Base-by-base conservation (phyloP, 2,329 filamentous ascomycete species). In the Arthrobotrys megalospora region DNA sequence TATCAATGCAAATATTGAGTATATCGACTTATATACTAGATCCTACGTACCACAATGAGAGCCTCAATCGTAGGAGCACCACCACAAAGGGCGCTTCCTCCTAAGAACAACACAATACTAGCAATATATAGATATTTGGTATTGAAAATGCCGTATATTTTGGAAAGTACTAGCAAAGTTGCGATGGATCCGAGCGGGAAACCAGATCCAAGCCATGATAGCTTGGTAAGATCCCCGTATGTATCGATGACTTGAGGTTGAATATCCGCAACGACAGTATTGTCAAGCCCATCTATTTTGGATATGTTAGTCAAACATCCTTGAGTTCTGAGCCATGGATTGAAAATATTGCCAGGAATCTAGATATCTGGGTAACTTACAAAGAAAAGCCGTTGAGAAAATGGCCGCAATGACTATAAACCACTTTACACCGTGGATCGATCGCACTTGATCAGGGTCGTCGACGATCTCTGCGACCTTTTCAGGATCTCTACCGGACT, bases 231-330 rank as follows among this genome's bases (percentile, higher is more conserved):
- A 6, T 84, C 80, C 11, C 82, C 82, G 41, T 86, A 85, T 0
- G 80, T 80, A 19, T 83, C 82, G 32, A 85, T 80, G 12, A 87
- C 84, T 6, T 83, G 81, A 0, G 84, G 85, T 68, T 88, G 86
- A 7, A 88, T 83, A 80, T 87, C 85, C 28, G 87, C 87, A 8
- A 79, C 76, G 55, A 89, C 86, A 2, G 87, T 89, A 47, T 85
- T 87, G 82, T 87, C 85, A 32, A 86, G 82, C 10, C 84, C 83
- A 32, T 75, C 68, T 73, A 19, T 50, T 19, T 83, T 60, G 12
- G 58, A 66, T 12, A 6, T 36, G n/a, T 67, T 80, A 79, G 11
- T 28, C 47, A n/a, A 52, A 12, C 24, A 2, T 36, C 24, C 48
- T 62, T n/a, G 50, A n/a, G 28, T 43, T 36, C 21, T n/a, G 7